Percentiles rank a stretch among this genome's conserved stretches.
Conservation (phyloP, 306 rosid genomes). For the Corylus heterophylla region DNA sequence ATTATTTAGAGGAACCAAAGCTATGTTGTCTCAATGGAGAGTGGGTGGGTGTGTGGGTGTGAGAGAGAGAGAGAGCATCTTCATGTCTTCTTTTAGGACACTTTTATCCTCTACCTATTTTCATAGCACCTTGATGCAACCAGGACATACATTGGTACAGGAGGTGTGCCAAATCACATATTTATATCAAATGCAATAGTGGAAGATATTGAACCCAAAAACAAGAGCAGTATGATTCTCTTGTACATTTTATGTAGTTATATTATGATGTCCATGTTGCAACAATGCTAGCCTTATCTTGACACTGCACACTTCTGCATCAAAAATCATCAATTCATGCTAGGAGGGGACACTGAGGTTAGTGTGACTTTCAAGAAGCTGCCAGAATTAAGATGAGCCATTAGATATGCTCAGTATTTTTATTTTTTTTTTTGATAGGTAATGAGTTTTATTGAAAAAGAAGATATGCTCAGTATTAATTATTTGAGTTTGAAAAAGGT, state of each 20-base stretch:
- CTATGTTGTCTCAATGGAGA: too few species aligned
- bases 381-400: neutral
- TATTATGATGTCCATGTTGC: neutral
- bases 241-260: neutral
- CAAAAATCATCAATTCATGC: neutral
- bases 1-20: too few species aligned
- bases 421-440: too few species aligned
- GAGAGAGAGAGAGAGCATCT: neutral
- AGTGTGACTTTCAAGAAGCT: neutral
- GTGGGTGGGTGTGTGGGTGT: too few species aligned
- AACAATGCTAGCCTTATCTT: neutral
- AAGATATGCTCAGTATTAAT: too few species aligned
- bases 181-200: too few species aligned
- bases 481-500: neutral
- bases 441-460: too few species aligned
- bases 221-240: neutral
- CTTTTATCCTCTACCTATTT: neutral
- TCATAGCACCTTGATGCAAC: neutral
- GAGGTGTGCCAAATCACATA: neutral
- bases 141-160: neutral
- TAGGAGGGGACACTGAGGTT: neutral
- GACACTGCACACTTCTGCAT: neutral
- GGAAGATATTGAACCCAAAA: too few species aligned
- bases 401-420: too few species aligned
- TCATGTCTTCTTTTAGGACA: neutral